A percentile compares a stretch with the other conserved stretches of the same genome.
Conservation (phyloP, 2,329 filamentous ascomycete genomes). For the Diaporthe amygdali region DNA sequence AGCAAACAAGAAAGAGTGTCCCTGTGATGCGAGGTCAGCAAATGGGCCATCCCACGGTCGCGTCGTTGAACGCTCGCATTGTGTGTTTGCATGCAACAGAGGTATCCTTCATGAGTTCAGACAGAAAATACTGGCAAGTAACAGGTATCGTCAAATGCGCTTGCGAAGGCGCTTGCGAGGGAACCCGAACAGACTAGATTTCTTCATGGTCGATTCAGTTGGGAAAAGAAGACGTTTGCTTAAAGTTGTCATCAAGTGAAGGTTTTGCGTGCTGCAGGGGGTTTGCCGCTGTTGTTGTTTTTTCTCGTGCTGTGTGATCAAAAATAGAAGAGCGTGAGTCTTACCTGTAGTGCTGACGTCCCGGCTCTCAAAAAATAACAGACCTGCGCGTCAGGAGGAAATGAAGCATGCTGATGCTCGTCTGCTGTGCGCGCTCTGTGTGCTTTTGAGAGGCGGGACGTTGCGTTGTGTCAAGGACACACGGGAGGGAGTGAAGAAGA, state of each 20-base stretch:
- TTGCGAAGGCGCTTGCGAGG: constrained; percentile 48
- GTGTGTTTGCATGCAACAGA: neutral
- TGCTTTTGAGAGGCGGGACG: neutral
- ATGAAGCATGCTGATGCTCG: neutral
- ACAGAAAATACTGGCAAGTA: constrained; percentile 91
- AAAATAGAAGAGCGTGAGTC: neutral
- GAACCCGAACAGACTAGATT: constrained; percentile 70
- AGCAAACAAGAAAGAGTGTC: neutral
- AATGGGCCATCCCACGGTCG: neutral
- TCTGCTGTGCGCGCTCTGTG: neutral
- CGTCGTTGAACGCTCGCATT: neutral
- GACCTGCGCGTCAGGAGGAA: neutral
- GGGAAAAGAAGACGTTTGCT: constrained; percentile 82
- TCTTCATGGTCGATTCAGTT: constrained; percentile 89
- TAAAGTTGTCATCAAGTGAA: constrained; percentile 74
- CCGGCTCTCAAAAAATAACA: neutral
- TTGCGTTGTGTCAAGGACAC: neutral
- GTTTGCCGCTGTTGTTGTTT: neutral
- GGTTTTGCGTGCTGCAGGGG: constrained; percentile 17
- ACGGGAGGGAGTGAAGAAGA: neutral
- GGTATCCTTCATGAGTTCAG: constrained; percentile 54
- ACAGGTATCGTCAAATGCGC: constrained; percentile 62
- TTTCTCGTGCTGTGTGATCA: constrained; percentile 13
- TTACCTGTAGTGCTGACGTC: neutral
- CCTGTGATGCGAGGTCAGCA: constrained; percentile 16